A percentile compares a stretch with the other conserved stretches of the same genome.
Conservation (phyloP, 129 eudicot genomes). For the Centella asiatica region DNA sequence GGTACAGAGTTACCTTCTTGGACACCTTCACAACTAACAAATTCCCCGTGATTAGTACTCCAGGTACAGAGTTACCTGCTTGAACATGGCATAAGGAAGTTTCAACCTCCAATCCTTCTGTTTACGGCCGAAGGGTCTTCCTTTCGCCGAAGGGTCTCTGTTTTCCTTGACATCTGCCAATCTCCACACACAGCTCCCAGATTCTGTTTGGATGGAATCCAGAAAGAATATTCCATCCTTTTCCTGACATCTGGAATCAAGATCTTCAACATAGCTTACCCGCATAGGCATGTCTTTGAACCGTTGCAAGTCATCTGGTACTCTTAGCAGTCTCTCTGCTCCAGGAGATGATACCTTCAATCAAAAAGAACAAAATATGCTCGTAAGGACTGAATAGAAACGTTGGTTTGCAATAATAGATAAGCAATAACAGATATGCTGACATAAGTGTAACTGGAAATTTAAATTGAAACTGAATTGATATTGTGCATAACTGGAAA, state of each 20-base stretch:
- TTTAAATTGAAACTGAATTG: neutral
- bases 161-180: slow-evolving; percentile 89
- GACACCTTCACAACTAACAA: no score
- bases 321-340: slow-evolving; percentile 70
- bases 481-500: no score
- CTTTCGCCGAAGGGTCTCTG: slow-evolving; percentile 63
- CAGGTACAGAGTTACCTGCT: slow-evolving; percentile 51
- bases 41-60: slow-evolving; percentile 29
- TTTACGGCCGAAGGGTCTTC: slow-evolving; percentile 77
- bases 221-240: slow-evolving; percentile 50
- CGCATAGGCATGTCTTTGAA: slow-evolving; percentile 80
- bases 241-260: slow-evolving; percentile 22
- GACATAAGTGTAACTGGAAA: neutral
- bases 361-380: neutral
- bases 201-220: slow-evolving; percentile 55
- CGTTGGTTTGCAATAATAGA: neutral
- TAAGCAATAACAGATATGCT: neutral
- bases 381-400: no score
- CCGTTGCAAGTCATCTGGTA: slow-evolving; percentile 75
- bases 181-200: slow-evolving; percentile 63
- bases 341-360: slow-evolving; percentile 86
- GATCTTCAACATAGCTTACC: slow-evolving; percentile 46
- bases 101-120: slow-evolving; percentile 70
- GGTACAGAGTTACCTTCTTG: no score
- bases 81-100: slow-evolving; percentile 41